These are phyloP conservation scores for Gomphus bonarii DNA, from an alignment of 1,284 basidiomycete species.

Conservation along the genomic window DNA sequence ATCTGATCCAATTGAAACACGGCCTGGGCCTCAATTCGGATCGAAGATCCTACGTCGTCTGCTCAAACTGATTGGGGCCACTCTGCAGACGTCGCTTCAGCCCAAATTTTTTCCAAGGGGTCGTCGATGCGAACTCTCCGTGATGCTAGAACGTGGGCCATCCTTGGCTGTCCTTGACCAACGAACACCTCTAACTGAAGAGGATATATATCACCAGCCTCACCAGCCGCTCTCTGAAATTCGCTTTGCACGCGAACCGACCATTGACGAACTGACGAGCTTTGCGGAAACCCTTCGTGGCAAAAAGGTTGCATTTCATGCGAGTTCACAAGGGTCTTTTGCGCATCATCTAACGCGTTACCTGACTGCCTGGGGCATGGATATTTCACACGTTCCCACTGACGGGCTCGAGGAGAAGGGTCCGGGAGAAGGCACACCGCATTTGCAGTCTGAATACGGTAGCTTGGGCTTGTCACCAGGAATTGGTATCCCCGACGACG, in stretches of 20 bases:
- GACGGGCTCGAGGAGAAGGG: conserved; percentile 35
- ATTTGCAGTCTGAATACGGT: background rate
- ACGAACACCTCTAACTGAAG: conserved; percentile 26
- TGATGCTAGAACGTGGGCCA: conserved; percentile 47
- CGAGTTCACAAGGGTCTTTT: conserved; percentile 74
- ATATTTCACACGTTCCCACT: conserved; percentile 73
- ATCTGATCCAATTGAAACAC: conserved; percentile 14
- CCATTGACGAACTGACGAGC: conserved; percentile 59
- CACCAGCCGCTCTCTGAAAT: conserved; percentile 36
- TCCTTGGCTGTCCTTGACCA: conserved; percentile 24
- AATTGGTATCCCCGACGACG: background rate
- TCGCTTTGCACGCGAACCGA: conserved; percentile 56
- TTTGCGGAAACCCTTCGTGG: conserved; percentile 79
- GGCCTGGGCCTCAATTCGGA: conserved; percentile 46
- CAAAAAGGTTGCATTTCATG: conserved; percentile 73
- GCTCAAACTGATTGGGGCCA: conserved; percentile 55
- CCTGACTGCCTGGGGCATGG: conserved; percentile 89
- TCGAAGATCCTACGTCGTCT: conserved; percentile 57
- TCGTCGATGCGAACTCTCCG: conserved; percentile 42
- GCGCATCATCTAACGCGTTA: conserved; percentile 86
- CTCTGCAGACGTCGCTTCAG: conserved; percentile 31
- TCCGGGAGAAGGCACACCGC: background rate
- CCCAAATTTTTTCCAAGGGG: conserved; percentile 32
- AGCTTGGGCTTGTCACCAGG: background rate
- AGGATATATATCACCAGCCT: conserved; percentile 36